Evolutionary conservation across 2,329 filamentous ascomycete genomes (phyloP).

Genomic region (Phoma sp.): DNA sequence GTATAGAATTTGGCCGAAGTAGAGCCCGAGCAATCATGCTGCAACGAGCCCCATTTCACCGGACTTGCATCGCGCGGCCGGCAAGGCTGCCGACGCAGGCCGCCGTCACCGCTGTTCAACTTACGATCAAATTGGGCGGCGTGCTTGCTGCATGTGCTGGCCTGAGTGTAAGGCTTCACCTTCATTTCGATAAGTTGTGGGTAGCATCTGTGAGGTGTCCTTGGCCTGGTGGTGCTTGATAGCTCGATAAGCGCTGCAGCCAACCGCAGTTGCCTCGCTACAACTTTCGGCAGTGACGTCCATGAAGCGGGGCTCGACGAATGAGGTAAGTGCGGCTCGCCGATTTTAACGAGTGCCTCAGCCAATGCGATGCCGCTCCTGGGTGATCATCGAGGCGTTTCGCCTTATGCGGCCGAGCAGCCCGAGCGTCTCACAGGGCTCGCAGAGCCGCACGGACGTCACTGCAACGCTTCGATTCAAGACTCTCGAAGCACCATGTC

Average conservation of each 20-base stretch:
- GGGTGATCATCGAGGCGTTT: constrained; percentile 11
- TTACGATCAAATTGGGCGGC: constrained; percentile 5
- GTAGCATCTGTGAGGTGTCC: constrained; percentile 5
- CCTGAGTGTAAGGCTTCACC: constrained; percentile 13
- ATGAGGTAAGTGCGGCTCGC: constrained; percentile 27
- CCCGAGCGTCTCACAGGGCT: constrained; percentile 12
- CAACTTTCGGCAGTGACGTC: constrained; percentile 28
- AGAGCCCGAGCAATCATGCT: constrained; percentile 11
- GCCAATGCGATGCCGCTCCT: constrained; percentile 1
- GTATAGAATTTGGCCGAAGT: constrained; percentile 28
- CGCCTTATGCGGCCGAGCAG: constrained; percentile 14
- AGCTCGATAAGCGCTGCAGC: constrained; percentile 18
- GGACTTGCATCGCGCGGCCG: constrained; percentile 33
- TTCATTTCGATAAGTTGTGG: constrained; percentile 14
- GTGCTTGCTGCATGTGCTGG: constrained; percentile 3
- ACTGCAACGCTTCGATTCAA: constrained; percentile 13
- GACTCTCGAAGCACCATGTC: constrained; percentile 15
- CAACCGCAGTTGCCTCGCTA: constrained; percentile 12
- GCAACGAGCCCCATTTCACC: constrained; percentile 30
- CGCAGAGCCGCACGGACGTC: constrained; percentile 19
- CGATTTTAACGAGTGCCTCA: constrained; percentile 18
- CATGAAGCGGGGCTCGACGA: constrained; percentile 14
- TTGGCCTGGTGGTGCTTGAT: constrained; percentile 15
- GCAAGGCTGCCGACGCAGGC: constrained; percentile 27
- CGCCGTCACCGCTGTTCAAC: constrained; percentile 19